Evolutionary conservation across 2,329 filamentous ascomycete species (phyloP), one percentile per base, ranked within the genome.

Genomic region (Diplodia sapinea): DNA sequence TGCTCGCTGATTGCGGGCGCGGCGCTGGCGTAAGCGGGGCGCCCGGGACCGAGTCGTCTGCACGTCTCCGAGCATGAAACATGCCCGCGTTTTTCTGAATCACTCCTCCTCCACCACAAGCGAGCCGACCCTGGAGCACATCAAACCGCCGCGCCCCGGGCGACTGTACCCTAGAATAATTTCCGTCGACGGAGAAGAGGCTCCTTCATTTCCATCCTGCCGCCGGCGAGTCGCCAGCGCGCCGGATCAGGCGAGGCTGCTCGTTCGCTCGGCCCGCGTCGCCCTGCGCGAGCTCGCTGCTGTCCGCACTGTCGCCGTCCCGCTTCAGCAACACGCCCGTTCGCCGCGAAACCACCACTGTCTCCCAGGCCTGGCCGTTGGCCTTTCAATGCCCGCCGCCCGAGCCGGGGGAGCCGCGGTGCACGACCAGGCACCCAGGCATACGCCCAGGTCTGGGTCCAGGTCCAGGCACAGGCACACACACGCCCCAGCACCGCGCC

Each of bases 291-390:
- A 20, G 54, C 52, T 43, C 52, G 38, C 13, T 52, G 64, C 31
- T 59, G 51, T n/a, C 51, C 64, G 29, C 65, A 62, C 59, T 59
- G 57, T 64, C 54, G 33, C 63, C 47, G 57, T 68, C 66, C 57
- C 59, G 59, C 59, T 63, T 63, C 59, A 63, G 59, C 59, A 63
- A 51, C 59, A 51, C 47, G 59, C 64, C 52, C 54, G 64, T 54
- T 63, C 47, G 72, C 68, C 55, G 72, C 77, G 77, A 79, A 78
- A 78, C 77, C 69, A 72, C 75, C 73, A 74, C 70, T 72, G 75
- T 75, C 73, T 73, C 71, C 74, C 17, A 62, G 40, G 72, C 70
- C 73, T 71, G 76, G 73, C 59, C 47, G 59, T 13, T 43, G 23
- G 15, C 23, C 7, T 33, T 49, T 63, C 47, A 49, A 36, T 63